Percentiles rank a stretch among this genome's conserved stretches.
phyloP scores from a whole-genome alignment of 2,329 filamentous ascomycete species.

The Neocatenulostroma microsporum region DNA sequence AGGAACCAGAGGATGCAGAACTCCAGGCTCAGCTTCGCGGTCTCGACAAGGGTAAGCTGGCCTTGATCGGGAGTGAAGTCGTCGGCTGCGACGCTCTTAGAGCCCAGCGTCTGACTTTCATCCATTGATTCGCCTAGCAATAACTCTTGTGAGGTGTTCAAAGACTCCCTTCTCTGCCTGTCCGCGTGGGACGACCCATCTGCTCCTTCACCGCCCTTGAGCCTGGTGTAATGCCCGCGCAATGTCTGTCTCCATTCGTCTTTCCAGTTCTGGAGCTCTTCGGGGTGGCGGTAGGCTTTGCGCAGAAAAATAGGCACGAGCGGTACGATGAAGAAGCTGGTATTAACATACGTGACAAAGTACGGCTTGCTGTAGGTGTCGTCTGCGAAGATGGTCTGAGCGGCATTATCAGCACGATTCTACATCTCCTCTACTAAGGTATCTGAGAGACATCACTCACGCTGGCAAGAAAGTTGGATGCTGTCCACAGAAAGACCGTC shows the following conservation, averaged over 20 bases:
- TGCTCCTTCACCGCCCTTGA: conserved; percentile 16
- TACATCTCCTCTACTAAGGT: too few species aligned
- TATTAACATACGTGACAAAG: conserved; percentile 92
- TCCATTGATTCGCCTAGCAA: conserved; percentile 19
- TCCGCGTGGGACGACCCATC: conserved; percentile 13
- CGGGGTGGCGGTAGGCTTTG: conserved; percentile 24
- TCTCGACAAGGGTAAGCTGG: conserved; percentile 68
- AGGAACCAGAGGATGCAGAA: conserved; percentile 83
- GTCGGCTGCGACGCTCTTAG: conserved; percentile 6
- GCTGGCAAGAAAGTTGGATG: conserved; percentile 87
- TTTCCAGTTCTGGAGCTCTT: conserved; percentile 18
- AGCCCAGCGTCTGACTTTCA: conserved; percentile 22
- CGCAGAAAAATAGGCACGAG: conserved; percentile 56
- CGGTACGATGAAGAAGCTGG: conserved; percentile 75
- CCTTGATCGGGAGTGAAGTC: not conserved
- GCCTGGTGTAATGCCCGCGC: conserved; percentile 13
- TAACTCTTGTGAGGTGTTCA: conserved; percentile 13
- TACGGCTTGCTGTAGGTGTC: conserved; percentile 91
- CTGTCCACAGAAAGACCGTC: conserved; percentile 87
- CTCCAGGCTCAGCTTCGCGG: conserved; percentile 68
- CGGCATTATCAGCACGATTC: conserved; percentile 1
- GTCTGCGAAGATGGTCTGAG: conserved; percentile 85
- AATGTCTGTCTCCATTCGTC: conserved; percentile 10
- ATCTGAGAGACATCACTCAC: too few species aligned
- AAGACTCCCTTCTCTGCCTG: conserved; percentile 5